Evolutionary conservation across 306 rosid species (phyloP).

Genomic region (Ormosia emarginata): DNA sequence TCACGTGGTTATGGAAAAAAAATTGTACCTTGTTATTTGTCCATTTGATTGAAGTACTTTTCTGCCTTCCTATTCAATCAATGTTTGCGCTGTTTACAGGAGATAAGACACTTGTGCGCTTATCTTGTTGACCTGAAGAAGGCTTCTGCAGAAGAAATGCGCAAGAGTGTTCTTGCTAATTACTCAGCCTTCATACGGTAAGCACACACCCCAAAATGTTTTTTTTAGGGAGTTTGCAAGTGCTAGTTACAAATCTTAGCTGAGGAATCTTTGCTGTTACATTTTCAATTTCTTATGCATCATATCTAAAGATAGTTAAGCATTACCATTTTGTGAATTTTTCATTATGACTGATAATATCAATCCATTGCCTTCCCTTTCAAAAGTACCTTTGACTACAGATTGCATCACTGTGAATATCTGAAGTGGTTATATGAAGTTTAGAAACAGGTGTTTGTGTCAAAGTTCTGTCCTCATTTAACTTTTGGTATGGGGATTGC

Average conservation of each 20-base stretch:
- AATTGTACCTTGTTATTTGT: neutral
- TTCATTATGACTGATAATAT: neutral
- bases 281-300: neutral
- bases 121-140: slow-evolving; percentile 75
- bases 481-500: neutral
- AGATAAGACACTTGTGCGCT: slow-evolving; percentile 59
- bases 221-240: neutral
- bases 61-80: neutral
- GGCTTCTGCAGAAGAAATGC: slow-evolving; percentile 99
- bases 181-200: slow-evolving; percentile 91
- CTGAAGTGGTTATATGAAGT: neutral
- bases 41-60: neutral
- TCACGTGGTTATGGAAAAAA: neutral
- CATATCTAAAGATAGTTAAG: neutral
- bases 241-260: neutral
- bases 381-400: neutral
- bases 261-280: neutral
- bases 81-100: slow-evolving; percentile 40
- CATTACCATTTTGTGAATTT: neutral
- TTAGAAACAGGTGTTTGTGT: neutral
- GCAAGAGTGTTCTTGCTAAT: slow-evolving; percentile 84
- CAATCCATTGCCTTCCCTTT: neutral
- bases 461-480: neutral
- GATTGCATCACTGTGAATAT: neutral
- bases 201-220: neutral